Conservation (phyloP, 148 eudicot species). For the Chenopodium quinoa region DNA sequence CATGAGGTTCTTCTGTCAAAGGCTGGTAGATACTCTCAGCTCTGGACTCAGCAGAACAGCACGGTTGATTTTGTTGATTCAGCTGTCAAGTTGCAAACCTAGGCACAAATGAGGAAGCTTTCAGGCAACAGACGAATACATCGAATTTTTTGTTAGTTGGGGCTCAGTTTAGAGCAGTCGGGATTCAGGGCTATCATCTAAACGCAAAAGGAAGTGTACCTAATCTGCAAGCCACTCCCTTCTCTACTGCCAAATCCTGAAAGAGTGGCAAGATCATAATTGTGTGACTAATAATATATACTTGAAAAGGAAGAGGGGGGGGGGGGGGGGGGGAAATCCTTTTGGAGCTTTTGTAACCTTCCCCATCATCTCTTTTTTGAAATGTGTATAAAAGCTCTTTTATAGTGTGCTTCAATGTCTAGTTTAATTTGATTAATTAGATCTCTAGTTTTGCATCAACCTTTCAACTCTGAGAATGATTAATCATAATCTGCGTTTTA, state of each 20-base stretch:
- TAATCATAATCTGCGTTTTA: too few relatives aligned
- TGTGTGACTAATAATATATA: neutral
- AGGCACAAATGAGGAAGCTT: neutral
- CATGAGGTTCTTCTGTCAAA: slow-evolving; percentile 71
- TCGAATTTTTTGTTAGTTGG: neutral
- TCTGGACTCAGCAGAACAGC: slow-evolving; percentile 93
- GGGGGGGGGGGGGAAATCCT: neutral
- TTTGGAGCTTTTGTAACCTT: neutral
- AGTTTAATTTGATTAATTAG: too few relatives aligned
- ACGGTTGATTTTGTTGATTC: slow-evolving; percentile 56
- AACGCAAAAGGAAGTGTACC: neutral
- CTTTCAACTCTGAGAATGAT: too few relatives aligned
- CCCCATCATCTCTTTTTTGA: too few relatives aligned
- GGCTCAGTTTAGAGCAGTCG: neutral
- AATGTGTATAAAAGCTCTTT: too few relatives aligned
- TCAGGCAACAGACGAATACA: neutral
- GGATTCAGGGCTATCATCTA: neutral
- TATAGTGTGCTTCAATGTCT: too few relatives aligned
- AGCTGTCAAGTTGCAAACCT: slow-evolving; percentile 35
- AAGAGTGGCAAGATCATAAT: neutral
- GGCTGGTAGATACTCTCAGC: slow-evolving; percentile 86
- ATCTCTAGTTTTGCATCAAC: too few relatives aligned
- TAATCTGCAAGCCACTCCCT: neutral
- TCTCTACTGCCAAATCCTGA: neutral
- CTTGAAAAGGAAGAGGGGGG: neutral